phyloP scores from a whole-genome alignment of 768 basidiomycete genomes.

The Podaxis pistillaris region DNA sequence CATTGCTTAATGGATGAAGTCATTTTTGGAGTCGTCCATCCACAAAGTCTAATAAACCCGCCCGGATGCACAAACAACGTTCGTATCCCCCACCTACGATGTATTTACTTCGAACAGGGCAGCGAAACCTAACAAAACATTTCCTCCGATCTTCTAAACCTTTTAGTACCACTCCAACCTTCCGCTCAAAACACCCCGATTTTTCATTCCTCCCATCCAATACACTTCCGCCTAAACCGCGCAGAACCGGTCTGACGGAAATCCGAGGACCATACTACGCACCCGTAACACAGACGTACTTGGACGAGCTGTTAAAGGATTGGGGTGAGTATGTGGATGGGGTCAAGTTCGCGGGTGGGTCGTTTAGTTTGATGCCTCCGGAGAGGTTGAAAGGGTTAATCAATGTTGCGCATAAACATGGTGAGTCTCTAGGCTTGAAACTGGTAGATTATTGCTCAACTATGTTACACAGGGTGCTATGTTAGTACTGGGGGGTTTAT shows the following conservation, averaged over 20 bases:
- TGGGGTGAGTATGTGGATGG: conserved; percentile 44
- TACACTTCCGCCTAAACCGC: conserved; percentile 31
- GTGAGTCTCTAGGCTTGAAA: conserved; percentile 15
- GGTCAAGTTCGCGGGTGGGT: conserved; percentile 44
- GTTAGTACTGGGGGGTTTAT: conserved; percentile 44
- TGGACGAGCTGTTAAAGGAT: conserved; percentile 38
- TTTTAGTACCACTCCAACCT: background rate
- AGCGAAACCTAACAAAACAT: background rate
- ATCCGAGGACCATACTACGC: conserved; percentile 45
- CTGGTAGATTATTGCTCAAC: background rate
- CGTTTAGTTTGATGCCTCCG: conserved; percentile 41
- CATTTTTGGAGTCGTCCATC: conserved; percentile 6
- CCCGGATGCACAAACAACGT: background rate
- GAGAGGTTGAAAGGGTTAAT: conserved; percentile 35
- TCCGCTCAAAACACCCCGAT: background rate
- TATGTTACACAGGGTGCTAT: conserved; percentile 20
- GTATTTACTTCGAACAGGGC: background rate
- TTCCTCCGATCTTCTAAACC: background rate
- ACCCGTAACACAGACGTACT: conserved; percentile 38
- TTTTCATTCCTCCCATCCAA: conserved; percentile 32
- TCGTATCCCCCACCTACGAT: background rate
- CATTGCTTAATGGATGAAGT: conserved; percentile 10
- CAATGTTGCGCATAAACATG: conserved; percentile 38
- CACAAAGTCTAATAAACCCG: background rate
- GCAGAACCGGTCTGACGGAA: conserved; percentile 37